Evolutionary conservation across 208 protist species (phyloP).

Genomic region (Acanthamoeba sp.): DNA sequence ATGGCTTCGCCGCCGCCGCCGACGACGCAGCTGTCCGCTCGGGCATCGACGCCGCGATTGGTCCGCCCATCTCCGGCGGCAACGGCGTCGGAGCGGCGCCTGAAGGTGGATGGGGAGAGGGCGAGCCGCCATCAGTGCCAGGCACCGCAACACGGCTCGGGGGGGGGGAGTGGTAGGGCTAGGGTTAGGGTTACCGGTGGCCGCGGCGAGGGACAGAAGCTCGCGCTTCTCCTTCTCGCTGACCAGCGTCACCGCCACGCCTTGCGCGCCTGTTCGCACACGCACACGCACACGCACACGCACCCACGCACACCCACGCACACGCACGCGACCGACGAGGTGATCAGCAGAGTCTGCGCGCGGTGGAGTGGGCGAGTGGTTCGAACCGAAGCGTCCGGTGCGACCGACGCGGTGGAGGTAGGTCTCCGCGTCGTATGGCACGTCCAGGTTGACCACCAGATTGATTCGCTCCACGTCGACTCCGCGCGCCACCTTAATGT

Average conservation of each 20-base stretch:
- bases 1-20: not conserved
- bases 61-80: not conserved
- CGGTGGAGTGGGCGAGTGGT: not conserved
- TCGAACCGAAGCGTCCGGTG: constrained; percentile 79
- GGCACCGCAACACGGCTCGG: no score
- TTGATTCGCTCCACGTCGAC: constrained; percentile 72
- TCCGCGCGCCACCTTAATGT: constrained; percentile 35
- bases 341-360: not conserved
- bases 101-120: not conserved
- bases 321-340: not conserved
- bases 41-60: not conserved
- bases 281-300: not conserved
- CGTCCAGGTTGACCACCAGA: constrained; percentile 75
- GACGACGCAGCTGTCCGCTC: not conserved
- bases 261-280: not conserved
- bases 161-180: not conserved
- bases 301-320: not conserved
- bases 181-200: not conserved
- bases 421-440: constrained; percentile 79
- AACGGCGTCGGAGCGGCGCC: not conserved
- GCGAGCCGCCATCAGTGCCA: no score
- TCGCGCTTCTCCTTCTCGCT: not conserved
- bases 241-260: constrained; percentile 49
- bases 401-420: constrained; percentile 84
- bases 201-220: not conserved